Percentiles rank a stretch among this genome's conserved stretches.
Conservation (phyloP, 202 grass and related monocot species). For the Musa balbisiana region DNA sequence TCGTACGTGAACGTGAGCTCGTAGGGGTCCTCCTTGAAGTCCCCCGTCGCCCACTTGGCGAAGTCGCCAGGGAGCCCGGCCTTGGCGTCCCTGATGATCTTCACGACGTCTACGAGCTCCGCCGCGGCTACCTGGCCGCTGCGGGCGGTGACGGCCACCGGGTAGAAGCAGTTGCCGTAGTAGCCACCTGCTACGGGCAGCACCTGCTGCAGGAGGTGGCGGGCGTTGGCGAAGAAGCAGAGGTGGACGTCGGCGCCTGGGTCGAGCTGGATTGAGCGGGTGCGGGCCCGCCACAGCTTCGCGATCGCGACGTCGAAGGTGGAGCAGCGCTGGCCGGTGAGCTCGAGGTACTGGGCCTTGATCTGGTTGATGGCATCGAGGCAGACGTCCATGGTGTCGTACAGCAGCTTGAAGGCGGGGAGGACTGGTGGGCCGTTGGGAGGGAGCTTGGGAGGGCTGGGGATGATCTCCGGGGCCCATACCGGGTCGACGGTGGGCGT, state of each 20-base stretch:
- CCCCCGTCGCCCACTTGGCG: slow-evolving; percentile 30
- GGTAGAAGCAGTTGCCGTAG: slow-evolving; percentile 71
- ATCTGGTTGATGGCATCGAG: slow-evolving; percentile 17
- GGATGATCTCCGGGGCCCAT: slow-evolving; percentile 41
- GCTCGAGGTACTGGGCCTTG: slow-evolving; percentile 39
- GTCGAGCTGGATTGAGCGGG: slow-evolving; percentile 30
- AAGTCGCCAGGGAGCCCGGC: slow-evolving; percentile 39
- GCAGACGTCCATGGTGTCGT: slow-evolving; percentile 32
- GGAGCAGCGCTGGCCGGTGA: slow-evolving; percentile 50
- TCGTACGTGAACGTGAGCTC: slow-evolving; percentile 37
- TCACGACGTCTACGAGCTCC: slow-evolving; percentile 37
- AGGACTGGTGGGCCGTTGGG: slow-evolving; percentile 29
- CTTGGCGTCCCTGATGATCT: slow-evolving; percentile 64
- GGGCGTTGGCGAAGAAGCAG: slow-evolving; percentile 61
- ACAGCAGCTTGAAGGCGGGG: slow-evolving; percentile 39
- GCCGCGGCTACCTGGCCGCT: slow-evolving; percentile 8
- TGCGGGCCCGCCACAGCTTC: slow-evolving; percentile 59
- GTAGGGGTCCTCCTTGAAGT: slow-evolving; percentile 47
- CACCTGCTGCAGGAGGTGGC: slow-evolving; percentile 36
- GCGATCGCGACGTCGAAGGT: slow-evolving; percentile 56
- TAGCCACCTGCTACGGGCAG: slow-evolving; percentile 37
- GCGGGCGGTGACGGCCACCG: slow-evolving; percentile 32
- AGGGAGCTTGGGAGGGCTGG: slow-evolving; percentile 39
- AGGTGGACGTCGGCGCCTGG: slow-evolving; percentile 33
- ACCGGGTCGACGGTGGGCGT: slow-evolving; percentile 30